Conservation (phyloP, 2,329 filamentous ascomycete species). For the Phyllosticta ampelicida region DNA sequence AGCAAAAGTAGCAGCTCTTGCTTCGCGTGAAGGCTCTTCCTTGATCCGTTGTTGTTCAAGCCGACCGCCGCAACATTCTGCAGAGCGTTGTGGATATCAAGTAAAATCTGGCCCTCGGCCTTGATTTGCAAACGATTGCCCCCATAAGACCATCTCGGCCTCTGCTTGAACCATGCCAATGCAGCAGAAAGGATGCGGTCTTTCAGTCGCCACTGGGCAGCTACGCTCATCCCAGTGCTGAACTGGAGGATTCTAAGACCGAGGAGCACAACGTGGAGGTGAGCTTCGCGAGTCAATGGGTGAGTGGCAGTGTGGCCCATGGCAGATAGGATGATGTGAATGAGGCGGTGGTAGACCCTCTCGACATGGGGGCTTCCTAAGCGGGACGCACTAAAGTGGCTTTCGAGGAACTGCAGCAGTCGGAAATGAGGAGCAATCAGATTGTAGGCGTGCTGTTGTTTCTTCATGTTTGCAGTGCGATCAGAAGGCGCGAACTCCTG, state of each 20-base stretch:
- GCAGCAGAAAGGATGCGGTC: conserved; percentile 80
- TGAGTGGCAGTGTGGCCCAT: conserved; percentile 62
- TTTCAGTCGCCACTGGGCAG: conserved; percentile 71
- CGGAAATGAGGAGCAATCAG: conserved; percentile 77
- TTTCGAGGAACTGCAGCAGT: conserved; percentile 78
- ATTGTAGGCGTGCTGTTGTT: conserved; percentile 70
- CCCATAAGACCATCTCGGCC: conserved; percentile 75
- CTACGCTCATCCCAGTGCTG: conserved; percentile 52
- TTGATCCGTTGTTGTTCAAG: conserved; percentile 33
- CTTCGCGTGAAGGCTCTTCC: conserved; percentile 62
- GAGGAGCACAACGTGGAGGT: conserved; percentile 79
- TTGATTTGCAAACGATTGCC: conserved; percentile 89
- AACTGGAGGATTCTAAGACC: conserved; percentile 66
- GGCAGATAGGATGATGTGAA: conserved; percentile 67
- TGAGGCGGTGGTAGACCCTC: conserved; percentile 67
- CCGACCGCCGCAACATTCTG: conserved; percentile 53
- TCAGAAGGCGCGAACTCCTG: conserved; percentile 92
- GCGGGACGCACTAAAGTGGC: conserved; percentile 90
- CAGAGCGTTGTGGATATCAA: conserved; percentile 60
- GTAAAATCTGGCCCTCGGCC: conserved; percentile 74
- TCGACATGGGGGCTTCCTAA: conserved; percentile 74
- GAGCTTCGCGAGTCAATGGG: conserved; percentile 81
- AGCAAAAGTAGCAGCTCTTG: conserved; percentile 73
- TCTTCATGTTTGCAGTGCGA: conserved; percentile 59
- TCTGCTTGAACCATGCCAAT: conserved; percentile 67